Base-by-base conservation (phyloP, 441 rosid species). In the Bruguiera hainesii region DNA sequence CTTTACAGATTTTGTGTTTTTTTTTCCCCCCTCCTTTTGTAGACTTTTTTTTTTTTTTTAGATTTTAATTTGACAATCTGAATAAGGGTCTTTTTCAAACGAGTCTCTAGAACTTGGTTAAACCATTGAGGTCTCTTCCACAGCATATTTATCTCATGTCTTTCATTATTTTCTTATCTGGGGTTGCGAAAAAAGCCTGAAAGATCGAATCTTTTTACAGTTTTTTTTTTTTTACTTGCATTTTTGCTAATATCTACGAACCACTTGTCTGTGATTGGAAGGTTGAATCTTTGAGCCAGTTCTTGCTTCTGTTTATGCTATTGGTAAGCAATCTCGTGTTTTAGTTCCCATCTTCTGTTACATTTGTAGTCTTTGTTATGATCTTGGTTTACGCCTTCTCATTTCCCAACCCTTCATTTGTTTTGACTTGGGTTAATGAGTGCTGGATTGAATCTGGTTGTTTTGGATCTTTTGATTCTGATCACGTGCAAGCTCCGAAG, bases 321-420 rank as follows among this genome's bases (percentile, higher is more conserved):
- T 73, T 76, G 84, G 87, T 83, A 67, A 76, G 78, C 51, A 49
- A 55, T 68, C 81, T 51, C 26, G 28, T 53, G 37, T 21, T 53
- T 21, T 20, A 21, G 29, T 20, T 53, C 15, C 21, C 15, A 20
- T 21, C 16, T 20, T 51, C 28, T 53, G 23, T 21, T 53, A n/a
- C 16, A n/a, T 9, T 8, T 8, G 57, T 51, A 23, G 39, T 23
- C 7, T 66, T 37, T 52, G 8, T 11, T 26, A 37, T 37, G 46
- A 16, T 39, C 46, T 39, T 42, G 0, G 48, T 39, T 23, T 20
- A 51, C 42, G 13, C 3, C 19, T 62, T 15, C 11, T 67, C 19
- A n/a, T 52, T 23, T 52, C 56, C 21, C 1, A 8, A 52, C 15
- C 0, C 7, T 2, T 3, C 48, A 5, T 23, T 67, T 5, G 60